A percentile compares a stretch with the other conserved stretches of the same genome.
phyloP scores from a whole-genome alignment of 768 basidiomycete genomes.

The Russula dissimulans region DNA sequence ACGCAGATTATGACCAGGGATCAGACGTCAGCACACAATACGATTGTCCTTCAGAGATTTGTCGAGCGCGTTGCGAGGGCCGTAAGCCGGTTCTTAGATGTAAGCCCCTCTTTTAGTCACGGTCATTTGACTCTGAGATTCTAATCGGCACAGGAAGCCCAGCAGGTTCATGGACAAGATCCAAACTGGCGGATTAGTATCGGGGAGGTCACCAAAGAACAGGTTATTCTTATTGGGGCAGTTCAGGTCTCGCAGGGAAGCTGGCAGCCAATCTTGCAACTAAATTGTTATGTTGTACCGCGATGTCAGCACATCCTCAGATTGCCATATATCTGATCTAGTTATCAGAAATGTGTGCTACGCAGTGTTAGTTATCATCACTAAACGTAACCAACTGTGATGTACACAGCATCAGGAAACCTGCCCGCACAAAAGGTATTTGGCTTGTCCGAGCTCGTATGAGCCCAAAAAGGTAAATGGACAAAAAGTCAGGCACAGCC shows the following conservation, averaged over 20 bases:
- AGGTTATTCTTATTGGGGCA: background rate
- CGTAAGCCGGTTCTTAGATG: background rate
- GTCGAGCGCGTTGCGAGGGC: background rate
- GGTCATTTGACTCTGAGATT: too few species aligned
- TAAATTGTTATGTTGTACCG: background rate
- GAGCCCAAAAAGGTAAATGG: too few species aligned
- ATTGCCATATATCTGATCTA: background rate
- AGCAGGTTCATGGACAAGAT: background rate
- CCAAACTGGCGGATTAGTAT: background rate
- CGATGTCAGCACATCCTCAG: background rate
- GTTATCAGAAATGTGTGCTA: too few species aligned
- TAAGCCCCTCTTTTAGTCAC: background rate
- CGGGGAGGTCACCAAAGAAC: background rate
- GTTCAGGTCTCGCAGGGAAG: conserved; percentile 13
- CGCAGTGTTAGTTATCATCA: too few species aligned
- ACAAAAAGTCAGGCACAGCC: too few species aligned
- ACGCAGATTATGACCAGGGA: conserved; percentile 8
- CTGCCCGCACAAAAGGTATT: too few species aligned
- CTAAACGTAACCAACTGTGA: too few species aligned
- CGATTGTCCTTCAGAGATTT: background rate
- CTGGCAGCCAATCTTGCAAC: conserved; percentile 14
- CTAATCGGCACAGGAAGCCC: background rate
- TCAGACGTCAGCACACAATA: background rate
- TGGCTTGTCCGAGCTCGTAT: too few species aligned
- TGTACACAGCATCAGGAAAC: too few species aligned